Evolutionary conservation across 805 yeast genomes (phyloP).

Genomic region (Yarrowia sp.): DNA sequence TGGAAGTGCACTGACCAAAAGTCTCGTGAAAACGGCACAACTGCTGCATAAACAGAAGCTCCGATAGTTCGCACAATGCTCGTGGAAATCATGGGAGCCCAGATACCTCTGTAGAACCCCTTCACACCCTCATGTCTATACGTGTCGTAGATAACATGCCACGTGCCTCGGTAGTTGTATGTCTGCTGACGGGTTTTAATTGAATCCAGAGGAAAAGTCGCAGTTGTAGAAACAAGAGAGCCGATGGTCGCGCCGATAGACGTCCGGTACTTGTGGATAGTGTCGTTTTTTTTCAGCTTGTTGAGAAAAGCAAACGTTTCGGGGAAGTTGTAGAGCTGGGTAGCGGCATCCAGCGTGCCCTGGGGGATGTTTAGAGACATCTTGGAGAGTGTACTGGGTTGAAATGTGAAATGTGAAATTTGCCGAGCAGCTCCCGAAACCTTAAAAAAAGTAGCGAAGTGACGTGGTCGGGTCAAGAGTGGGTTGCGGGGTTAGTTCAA

Average conservation of each 20-base stretch:
- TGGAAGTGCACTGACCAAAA: constrained; percentile 30
- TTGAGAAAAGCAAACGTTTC: background rate
- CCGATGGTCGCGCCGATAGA: constrained; percentile 63
- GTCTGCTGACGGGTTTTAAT: constrained; percentile 85
- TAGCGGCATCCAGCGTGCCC: constrained; percentile 7
- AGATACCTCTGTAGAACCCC: constrained; percentile 74
- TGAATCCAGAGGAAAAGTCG: constrained; percentile 87
- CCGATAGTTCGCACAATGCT: constrained; percentile 60
- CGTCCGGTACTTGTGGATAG: constrained; percentile 44
- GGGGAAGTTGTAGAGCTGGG: constrained; percentile 14
- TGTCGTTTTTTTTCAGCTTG: constrained; percentile 3
- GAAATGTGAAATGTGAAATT: constrained; percentile 9
- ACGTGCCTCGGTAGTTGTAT: constrained; percentile 55
- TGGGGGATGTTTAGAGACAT: constrained; percentile 16
- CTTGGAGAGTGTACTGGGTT: constrained; percentile 3
- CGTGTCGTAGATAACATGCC: constrained; percentile 58
- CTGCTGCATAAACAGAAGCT: constrained; percentile 59
- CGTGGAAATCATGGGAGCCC: constrained; percentile 69
- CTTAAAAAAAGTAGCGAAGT: background rate
- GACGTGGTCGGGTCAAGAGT: too few species aligned
- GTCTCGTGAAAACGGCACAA: constrained; percentile 44
- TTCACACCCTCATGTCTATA: constrained; percentile 57
- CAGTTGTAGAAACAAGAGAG: constrained; percentile 59
- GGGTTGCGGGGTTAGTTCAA: background rate
- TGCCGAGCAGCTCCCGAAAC: constrained; percentile 18